Evolutionary conservation across 148 eudicot genomes (phyloP), one percentile per base, ranked within the genome.

Genomic region (Rhododendron simsii): DNA sequence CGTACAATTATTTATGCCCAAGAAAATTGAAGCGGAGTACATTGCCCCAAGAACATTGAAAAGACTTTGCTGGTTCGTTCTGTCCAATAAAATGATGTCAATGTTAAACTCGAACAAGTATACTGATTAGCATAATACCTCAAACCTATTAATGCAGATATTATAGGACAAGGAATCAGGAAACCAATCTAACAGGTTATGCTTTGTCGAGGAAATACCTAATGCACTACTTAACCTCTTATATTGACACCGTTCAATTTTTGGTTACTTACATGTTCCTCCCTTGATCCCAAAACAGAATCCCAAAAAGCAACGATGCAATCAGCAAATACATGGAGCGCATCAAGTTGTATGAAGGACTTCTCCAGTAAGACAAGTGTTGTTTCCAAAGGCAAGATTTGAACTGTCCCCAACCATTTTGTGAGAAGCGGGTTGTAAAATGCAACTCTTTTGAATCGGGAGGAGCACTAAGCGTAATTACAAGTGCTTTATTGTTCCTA

Each of bases 371-470:
- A 69, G 75, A 69, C 75, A 69, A 30, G 75, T 69, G 75, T 28
- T 69, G 75, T 69, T 69, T 69, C 75, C 75, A 69, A 69, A 69
- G 75, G 75, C 75, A 69, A 26, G 37, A 28, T 88, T 87, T 93
- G 87, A 91, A 96, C 63, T 96, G 98, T 76, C 89, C 95, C 98
- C 98, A 95, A 77, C 92, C 94, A 85, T 87, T 93, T 85, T 89
- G 93, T 59, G 98, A 76, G 80, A 89, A 96, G 21, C 88, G 93
- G 7, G 91, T 90, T 20, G 85, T 86, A 76, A 96, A 96, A 53
- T 87, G 91, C 55, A 93, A 89, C 75, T 69, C 37, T 69, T 30
- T 13, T 69, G 75, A 28, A 28, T 69, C 7, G 5, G 16, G 57
- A 73, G 98, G 98, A 77, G 48, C 33, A 69, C 75, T 69, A 30